Percentiles rank a stretch among this genome's conserved stretches.
These are phyloP conservation scores for Huiozyma naganishii DNA, from an alignment of 805 yeast genomes.

Conservation along the genomic window DNA sequence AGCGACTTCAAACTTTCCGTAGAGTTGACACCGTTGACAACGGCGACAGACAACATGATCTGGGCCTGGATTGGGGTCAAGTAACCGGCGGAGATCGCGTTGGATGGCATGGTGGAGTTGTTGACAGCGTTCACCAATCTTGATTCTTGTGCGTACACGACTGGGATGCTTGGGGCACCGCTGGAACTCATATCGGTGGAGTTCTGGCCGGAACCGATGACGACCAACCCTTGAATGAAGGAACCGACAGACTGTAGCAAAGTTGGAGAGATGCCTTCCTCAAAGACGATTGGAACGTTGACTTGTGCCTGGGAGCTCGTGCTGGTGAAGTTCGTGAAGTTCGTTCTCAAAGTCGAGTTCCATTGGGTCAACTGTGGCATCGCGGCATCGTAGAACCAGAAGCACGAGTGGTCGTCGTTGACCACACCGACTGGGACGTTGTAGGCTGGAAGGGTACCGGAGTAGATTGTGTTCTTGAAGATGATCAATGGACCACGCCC, in stretches of 20 bases:
- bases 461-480: conserved; percentile 17
- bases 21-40: conserved; percentile 16
- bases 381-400: conserved; percentile 19
- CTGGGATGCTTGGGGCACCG: background rate
- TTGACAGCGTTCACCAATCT: conserved; percentile 9
- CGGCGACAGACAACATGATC: conserved; percentile 21
- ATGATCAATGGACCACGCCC: conserved; percentile 22
- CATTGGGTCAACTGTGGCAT: conserved; percentile 11
- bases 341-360: conserved; percentile 15
- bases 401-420: conserved; percentile 6
- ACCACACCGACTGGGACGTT: conserved; percentile 23
- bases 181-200: conserved; percentile 3
- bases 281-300: conserved; percentile 21
- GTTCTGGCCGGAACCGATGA: conserved; percentile 12
- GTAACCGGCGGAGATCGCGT: conserved; percentile 23
- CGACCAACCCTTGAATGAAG: conserved; percentile 18
- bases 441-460: conserved; percentile 21
- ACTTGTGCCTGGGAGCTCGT: conserved; percentile 7
- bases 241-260: conserved; percentile 10
- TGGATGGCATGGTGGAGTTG: conserved; percentile 12
- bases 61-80: conserved; percentile 26
- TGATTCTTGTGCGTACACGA: conserved; percentile 3
- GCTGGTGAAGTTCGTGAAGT: conserved; percentile 16
- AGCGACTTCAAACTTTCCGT: conserved; percentile 5
- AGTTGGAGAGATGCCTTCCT: conserved; percentile 13